Base-by-base conservation (phyloP, 306 rosid species). In the Lathyrus sativus region DNA sequence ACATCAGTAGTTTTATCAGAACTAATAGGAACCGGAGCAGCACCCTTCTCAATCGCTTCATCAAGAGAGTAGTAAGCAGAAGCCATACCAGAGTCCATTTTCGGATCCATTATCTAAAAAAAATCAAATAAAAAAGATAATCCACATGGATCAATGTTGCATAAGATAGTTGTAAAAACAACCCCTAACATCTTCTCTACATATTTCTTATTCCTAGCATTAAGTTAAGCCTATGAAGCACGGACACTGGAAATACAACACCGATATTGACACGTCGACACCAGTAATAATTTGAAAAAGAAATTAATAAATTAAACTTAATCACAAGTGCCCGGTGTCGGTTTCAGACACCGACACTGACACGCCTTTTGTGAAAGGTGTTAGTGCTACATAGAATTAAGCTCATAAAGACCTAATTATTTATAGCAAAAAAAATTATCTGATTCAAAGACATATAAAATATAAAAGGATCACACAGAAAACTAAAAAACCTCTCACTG, bases 61-160 rank as follows among this genome's bases (percentile, higher is more conserved):
- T 93, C 98, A 19, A 93, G 86, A 29, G 98, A 93, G 80, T 87
- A 93, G 79, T 88, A 85, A 74, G 79, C 86, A 77, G 86, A 83
- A 41, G 87, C 76, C 28, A 93, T 90, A 68, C 98, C 98, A 0
- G 98, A 85, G 72, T 93, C 98, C 98, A 93, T 93, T 86, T 93
- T 93, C n/a, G 98, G 98, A 79, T 93, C 98, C 98, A 93, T 93
- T 80, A 93, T 93, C 98, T 93, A 66, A 50, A 59, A 59, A 54
- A 54, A 73, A 68, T 15, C 46, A 62, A 68, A 67, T 28, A 45
- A 41, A 65, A 50, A 9, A 38, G 6, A 17, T 22, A 26, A 37
- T 11, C 9, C 9, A 22, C 19, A 39, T 12, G 26, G 49, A 66
- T 48, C 31, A 57, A 14, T 29, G 50, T 45, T 24, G 53, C 74